phyloP scores from a whole-genome alignment of 768 basidiomycete genomes.

The Kondoa malvinella region DNA sequence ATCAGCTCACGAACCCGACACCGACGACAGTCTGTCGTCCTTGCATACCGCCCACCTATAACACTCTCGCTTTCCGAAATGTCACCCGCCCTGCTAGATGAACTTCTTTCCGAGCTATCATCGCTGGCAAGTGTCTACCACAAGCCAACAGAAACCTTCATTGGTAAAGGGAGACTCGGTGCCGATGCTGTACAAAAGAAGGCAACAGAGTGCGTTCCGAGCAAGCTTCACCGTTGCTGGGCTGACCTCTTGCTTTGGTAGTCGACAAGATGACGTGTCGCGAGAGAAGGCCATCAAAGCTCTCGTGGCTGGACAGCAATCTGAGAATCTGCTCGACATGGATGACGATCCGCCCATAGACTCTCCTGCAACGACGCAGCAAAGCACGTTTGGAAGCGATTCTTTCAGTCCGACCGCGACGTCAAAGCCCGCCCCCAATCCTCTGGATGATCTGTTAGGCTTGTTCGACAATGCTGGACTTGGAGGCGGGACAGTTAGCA shows the following conservation, averaged over 20 bases:
- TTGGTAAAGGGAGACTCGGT: constrained; percentile 75
- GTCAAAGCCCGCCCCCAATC: constrained; percentile 10
- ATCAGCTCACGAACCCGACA: not conserved
- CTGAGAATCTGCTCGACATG: constrained; percentile 89
- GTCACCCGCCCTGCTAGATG: constrained; percentile 67
- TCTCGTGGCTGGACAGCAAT: constrained; percentile 73
- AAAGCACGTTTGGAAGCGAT: too few relatives aligned
- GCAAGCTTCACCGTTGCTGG: constrained; percentile 6
- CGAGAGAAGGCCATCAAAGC: constrained; percentile 76
- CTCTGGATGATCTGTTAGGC: constrained; percentile 23
- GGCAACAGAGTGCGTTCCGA: constrained; percentile 44
- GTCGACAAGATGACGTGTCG: constrained; percentile 54
- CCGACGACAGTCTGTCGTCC: constrained; percentile 51
- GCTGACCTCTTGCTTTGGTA: constrained; percentile 17
- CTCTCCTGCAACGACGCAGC: not conserved
- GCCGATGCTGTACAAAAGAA: constrained; percentile 58
- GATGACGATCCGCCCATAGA: constrained; percentile 41
- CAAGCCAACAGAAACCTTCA: constrained; percentile 88
- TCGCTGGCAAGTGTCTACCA: constrained; percentile 88
- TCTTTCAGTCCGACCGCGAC: too few relatives aligned
- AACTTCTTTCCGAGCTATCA: constrained; percentile 76
- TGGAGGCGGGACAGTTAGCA: too few relatives aligned
- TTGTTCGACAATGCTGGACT: constrained; percentile 16
- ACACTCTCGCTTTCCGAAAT: constrained; percentile 82
- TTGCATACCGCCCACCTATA: constrained; percentile 82